These are phyloP conservation scores for Malassezia globosa DNA, from an alignment of 1,284 basidiomycete species.

Conservation along the genomic window DNA sequence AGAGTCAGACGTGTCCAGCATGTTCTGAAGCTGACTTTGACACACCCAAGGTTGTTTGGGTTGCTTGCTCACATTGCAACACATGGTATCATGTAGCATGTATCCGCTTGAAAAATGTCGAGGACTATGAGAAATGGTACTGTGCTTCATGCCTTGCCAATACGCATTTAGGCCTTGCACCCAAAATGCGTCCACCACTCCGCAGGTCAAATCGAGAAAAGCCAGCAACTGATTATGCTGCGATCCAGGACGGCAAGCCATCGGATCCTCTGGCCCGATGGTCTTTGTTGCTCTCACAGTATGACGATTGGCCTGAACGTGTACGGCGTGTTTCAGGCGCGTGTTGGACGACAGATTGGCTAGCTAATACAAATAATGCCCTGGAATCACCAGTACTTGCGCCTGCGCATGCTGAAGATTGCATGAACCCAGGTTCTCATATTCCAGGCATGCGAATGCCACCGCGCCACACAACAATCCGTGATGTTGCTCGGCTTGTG, in stretches of 20 bases:
- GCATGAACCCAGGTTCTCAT: conserved; percentile 7
- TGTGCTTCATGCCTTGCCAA: conserved; percentile 23
- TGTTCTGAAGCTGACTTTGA: conserved; percentile 1
- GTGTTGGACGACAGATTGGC: conserved; percentile 34
- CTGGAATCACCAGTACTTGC: conserved; percentile 25
- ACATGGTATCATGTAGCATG: conserved; percentile 37
- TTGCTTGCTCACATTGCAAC: conserved; percentile 31
- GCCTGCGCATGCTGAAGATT: conserved; percentile 14
- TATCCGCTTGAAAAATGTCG: conserved; percentile 22
- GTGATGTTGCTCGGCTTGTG: conserved; percentile 66
- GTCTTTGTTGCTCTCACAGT: conserved; percentile 21
- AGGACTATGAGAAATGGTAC: conserved; percentile 32
- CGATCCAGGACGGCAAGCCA: conserved; percentile 33
- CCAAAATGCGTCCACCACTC: conserved; percentile 20
- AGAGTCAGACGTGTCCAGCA: conserved; percentile 3
- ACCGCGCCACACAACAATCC: conserved; percentile 56
- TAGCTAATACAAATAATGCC: conserved; percentile 20
- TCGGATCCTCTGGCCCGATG: conserved; percentile 31
- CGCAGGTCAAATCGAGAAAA: conserved; percentile 24
- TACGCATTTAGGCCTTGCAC: conserved; percentile 6
- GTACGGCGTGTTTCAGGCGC: conserved; percentile 23
- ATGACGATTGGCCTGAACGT: conserved; percentile 18
- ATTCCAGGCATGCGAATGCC: conserved; percentile 64
- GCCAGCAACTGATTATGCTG: conserved; percentile 30
- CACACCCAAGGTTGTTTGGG: conserved; percentile 17